A percentile compares a stretch with the other conserved stretches of the same genome.
These are phyloP conservation scores for Trichoderma sp. DNA, from an alignment of 2,329 filamentous ascomycete genomes.

Conservation along the genomic window DNA sequence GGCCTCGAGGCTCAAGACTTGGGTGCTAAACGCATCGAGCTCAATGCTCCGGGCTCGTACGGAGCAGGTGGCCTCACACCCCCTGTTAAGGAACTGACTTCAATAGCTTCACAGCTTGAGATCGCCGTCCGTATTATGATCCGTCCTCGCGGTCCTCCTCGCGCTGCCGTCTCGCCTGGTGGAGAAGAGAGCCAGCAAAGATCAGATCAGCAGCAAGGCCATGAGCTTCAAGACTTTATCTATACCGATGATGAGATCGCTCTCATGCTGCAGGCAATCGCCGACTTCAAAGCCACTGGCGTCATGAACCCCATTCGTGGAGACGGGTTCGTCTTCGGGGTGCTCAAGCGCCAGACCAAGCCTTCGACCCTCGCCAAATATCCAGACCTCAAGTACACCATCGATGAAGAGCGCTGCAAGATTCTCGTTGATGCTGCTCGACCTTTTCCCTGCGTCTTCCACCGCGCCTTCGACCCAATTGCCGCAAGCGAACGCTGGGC, in stretches of 20 bases:
- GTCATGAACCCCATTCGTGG: slow-evolving; percentile 44
- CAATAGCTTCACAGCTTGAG: slow-evolving; percentile 33
- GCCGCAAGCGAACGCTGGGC: slow-evolving; percentile 33
- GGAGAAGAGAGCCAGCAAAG: neutral
- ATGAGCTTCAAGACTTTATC: slow-evolving; percentile 46
- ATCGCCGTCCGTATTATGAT: slow-evolving; percentile 58
- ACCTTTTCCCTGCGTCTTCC: slow-evolving; percentile 53
- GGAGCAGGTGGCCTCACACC: slow-evolving; percentile 55
- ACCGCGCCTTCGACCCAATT: slow-evolving; percentile 58
- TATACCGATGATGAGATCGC: slow-evolving; percentile 49
- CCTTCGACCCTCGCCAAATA: slow-evolving; percentile 16
- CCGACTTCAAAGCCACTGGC: slow-evolving; percentile 40
- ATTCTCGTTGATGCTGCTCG: slow-evolving; percentile 45
- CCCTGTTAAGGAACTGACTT: slow-evolving; percentile 41
- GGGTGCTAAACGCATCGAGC: slow-evolving; percentile 55
- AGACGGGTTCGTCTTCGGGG: slow-evolving; percentile 61
- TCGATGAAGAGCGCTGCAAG: slow-evolving; percentile 47
- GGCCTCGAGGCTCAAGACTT: slow-evolving; percentile 43
- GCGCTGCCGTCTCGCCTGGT: neutral
- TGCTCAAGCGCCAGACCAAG: slow-evolving; percentile 36
- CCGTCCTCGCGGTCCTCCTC: slow-evolving; percentile 44
- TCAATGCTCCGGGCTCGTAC: slow-evolving; percentile 57
- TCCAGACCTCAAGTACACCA: slow-evolving; percentile 26
- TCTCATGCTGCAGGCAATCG: slow-evolving; percentile 47
- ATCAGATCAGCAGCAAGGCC: neutral